Evolutionary conservation across 2,329 filamentous ascomycete genomes (phyloP).

Genomic region (Trichoderma lentiforme): DNA sequence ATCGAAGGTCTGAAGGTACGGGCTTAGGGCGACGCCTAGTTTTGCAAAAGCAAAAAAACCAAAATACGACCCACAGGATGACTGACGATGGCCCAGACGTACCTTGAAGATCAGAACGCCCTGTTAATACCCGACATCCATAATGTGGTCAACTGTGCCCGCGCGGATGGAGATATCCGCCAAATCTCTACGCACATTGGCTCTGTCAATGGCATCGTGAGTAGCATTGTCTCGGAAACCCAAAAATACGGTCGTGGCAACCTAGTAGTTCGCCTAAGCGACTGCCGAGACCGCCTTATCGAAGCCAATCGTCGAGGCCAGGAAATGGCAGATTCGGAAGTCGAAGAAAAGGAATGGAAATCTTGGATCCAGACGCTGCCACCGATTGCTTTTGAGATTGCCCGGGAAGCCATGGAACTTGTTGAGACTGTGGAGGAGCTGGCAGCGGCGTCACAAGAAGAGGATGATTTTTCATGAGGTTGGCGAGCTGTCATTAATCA

Average conservation of each 20-base stretch:
- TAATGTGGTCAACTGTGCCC: constrained; percentile 71
- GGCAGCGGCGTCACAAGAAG: constrained; percentile 29
- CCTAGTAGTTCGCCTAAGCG: constrained; percentile 55
- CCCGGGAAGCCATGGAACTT: constrained; percentile 75
- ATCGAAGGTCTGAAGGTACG: constrained; percentile 50
- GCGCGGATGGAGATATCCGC: constrained; percentile 59
- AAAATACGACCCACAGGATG: background rate
- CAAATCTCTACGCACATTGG: constrained; percentile 67
- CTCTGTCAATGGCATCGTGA: constrained; percentile 67
- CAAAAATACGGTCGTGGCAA: constrained; percentile 52
- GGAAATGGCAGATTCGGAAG: constrained; percentile 50
- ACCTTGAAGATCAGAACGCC: constrained; percentile 79
- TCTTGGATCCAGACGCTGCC: constrained; percentile 69
- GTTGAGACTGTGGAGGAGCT: constrained; percentile 42
- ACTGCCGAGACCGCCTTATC: constrained; percentile 63
- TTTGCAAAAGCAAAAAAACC: background rate
- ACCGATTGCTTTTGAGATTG: constrained; percentile 83
- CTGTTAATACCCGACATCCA: constrained; percentile 77
- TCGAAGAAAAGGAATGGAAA: constrained; percentile 55
- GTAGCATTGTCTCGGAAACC: constrained; percentile 65
- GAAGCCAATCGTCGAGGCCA: constrained; percentile 60
- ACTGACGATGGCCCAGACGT: constrained; percentile 50
- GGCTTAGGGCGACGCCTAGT: constrained; percentile 20
- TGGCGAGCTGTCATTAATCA: constrained; percentile 10
- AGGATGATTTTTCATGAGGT: constrained; percentile 47